A percentile compares a stretch with the other conserved stretches of the same genome.
phyloP scores from a whole-genome alignment of 768 basidiomycete genomes.

The Rhizopogon vulgaris region DNA sequence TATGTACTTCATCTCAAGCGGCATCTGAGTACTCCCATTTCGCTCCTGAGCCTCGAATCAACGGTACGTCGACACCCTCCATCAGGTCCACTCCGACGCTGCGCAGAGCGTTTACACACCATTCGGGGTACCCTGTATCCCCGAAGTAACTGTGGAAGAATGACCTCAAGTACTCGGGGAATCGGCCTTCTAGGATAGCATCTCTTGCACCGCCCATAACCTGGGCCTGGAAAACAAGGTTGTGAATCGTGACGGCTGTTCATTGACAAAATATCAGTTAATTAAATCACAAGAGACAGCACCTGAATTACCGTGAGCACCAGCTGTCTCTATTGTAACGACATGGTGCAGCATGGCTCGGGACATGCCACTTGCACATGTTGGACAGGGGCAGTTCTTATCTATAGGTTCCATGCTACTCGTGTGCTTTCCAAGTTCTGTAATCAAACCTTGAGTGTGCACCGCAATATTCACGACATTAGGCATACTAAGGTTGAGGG shows the following conservation, averaged over 20 bases:
- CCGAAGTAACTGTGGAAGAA: conserved; percentile 82
- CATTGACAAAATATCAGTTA: conserved; percentile 1
- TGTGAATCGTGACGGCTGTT: conserved; percentile 75
- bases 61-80: conserved; percentile 41
- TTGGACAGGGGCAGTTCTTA: conserved; percentile 77
- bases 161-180: conserved; percentile 66
- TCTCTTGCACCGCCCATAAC: conserved; percentile 82
- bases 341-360: conserved; percentile 74
- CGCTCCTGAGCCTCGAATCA: conserved; percentile 57
- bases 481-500: conserved; percentile 68
- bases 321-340: conserved; percentile 73
- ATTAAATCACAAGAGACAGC: conserved; percentile 8
- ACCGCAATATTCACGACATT: neutral
- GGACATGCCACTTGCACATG: conserved; percentile 60
- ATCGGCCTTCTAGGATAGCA: conserved; percentile 71
- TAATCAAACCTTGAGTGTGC: conserved; percentile 7
- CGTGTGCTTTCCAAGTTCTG: conserved; percentile 57
- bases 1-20: conserved; percentile 10
- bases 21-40: conserved; percentile 76
- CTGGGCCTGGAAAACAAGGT: conserved; percentile 80
- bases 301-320: conserved; percentile 64
- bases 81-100: conserved; percentile 82
- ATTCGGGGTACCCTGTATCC: conserved; percentile 73
- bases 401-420: conserved; percentile 72
- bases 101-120: conserved; percentile 81